These are phyloP conservation scores for Vitis cinerea DNA, from an alignment of 164 flowering plant species.

Conservation along the genomic window DNA sequence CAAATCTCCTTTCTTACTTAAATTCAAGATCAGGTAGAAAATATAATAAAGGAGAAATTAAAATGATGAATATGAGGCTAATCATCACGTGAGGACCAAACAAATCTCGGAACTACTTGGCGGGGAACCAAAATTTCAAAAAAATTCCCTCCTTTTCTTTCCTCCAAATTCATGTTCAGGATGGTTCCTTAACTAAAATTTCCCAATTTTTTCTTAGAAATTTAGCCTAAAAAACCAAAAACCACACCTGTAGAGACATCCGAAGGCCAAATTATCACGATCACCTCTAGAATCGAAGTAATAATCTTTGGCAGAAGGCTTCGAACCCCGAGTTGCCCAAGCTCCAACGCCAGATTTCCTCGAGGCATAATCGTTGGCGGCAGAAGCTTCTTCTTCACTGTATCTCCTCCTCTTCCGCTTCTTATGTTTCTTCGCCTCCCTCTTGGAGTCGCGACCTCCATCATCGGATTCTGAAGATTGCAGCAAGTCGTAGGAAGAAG, in stretches of 20 bases:
- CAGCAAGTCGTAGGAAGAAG: slow-evolving; percentile 37
- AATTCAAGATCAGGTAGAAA: too few relatives aligned
- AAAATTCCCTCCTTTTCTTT: too few relatives aligned
- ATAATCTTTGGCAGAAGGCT: slow-evolving; percentile 54
- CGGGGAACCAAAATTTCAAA: too few relatives aligned
- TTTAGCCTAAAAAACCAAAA: too few relatives aligned
- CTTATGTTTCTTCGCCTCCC: slow-evolving; percentile 25
- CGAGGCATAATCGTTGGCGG: slow-evolving; percentile 17
- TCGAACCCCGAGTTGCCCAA: slow-evolving; percentile 42
- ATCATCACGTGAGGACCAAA: too few relatives aligned
- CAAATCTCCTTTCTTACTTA: too few relatives aligned
- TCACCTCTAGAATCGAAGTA: slow-evolving; percentile 84
- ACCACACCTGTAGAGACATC: slow-evolving; percentile 61
- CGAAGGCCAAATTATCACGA: slow-evolving; percentile 83
- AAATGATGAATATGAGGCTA: too few relatives aligned
- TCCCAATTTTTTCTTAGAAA: too few relatives aligned
- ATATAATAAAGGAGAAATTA: too few relatives aligned
- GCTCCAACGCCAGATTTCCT: slow-evolving; percentile 48
- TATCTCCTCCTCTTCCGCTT: background rate
- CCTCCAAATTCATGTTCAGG: too few relatives aligned
- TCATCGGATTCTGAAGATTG: slow-evolving; percentile 41
- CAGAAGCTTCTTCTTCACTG: background rate
- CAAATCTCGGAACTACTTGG: too few relatives aligned
- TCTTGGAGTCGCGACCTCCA: slow-evolving; percentile 12
- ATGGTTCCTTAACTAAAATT: too few relatives aligned